These are phyloP conservation scores for Coffea humblotiana DNA, from an alignment of 305 asterid species.

Conservation along the genomic window DNA sequence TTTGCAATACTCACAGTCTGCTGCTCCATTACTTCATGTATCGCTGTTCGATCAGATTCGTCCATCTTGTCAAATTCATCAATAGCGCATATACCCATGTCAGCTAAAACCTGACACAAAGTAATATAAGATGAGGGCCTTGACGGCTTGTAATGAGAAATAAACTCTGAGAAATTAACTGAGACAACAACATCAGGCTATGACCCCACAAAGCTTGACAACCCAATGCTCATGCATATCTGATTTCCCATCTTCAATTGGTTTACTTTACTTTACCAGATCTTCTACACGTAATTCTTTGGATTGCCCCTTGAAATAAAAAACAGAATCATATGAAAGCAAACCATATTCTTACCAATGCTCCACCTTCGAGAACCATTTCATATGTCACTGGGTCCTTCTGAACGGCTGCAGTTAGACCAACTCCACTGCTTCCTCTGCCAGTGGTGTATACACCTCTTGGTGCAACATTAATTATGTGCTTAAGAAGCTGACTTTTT, in stretches of 20 bases:
- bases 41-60: conserved; percentile 91
- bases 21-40: conserved; percentile 99
- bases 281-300: background rate
- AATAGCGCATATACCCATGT: conserved; percentile 98
- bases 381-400: conserved; percentile 96
- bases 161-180: background rate
- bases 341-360: conserved; percentile 60
- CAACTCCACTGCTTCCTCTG: conserved; percentile 98
- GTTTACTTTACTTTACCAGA: background rate
- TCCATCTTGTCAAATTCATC: conserved; percentile 99
- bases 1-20: conserved; percentile 98
- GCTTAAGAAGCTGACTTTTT: conserved; percentile 96
- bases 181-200: background rate
- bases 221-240: background rate
- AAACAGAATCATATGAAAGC: background rate
- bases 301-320: background rate
- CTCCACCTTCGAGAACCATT: conserved; percentile 98
- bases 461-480: conserved; percentile 94
- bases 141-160: background rate
- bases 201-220: background rate
- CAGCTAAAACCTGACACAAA: conserved; percentile 76
- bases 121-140: background rate
- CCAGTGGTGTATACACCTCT: conserved; percentile 97
- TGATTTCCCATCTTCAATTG: background rate
- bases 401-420: conserved; percentile 97